phyloP scores from a whole-genome alignment of 805 yeast species.

The Cyberlindnera petersonii region DNA sequence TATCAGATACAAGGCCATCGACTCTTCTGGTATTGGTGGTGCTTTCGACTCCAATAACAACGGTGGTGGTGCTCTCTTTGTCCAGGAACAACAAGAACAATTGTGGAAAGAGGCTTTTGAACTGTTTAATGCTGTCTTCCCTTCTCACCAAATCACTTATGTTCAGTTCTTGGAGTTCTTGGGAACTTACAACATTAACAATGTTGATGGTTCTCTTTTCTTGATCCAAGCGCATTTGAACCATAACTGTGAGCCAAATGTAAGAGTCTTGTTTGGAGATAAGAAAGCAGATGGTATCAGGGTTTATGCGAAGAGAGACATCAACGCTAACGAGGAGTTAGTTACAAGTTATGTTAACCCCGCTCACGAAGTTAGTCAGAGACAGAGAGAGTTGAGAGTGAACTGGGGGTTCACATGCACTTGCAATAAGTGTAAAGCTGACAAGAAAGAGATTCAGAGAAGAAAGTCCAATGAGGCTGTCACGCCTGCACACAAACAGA shows the following conservation, averaged over 20 bases:
- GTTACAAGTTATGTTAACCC: slow-evolving; percentile 70
- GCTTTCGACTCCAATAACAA: slow-evolving; percentile 40
- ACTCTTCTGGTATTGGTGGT: slow-evolving; percentile 42
- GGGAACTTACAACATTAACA: slow-evolving; percentile 74
- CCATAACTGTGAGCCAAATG: slow-evolving; percentile 74
- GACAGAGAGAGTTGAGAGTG: slow-evolving; percentile 61
- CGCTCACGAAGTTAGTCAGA: slow-evolving; percentile 51
- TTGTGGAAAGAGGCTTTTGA: slow-evolving; percentile 59
- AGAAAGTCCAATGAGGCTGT: slow-evolving; percentile 40
- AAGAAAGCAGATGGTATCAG: slow-evolving; percentile 50
- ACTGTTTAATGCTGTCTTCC: slow-evolving; percentile 47
- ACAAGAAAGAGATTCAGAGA: slow-evolving; percentile 41
- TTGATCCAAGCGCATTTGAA: slow-evolving; percentile 66
- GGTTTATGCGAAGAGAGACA: slow-evolving; percentile 54
- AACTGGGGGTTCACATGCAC: slow-evolving; percentile 78
- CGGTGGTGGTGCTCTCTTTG: slow-evolving; percentile 51
- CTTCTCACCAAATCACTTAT: slow-evolving; percentile 34
- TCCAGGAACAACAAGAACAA: slow-evolving; percentile 49
- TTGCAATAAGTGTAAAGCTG: slow-evolving; percentile 63
- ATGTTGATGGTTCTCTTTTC: slow-evolving; percentile 59
- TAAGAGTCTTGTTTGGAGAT: slow-evolving; percentile 44
- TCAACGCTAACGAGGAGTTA: slow-evolving; percentile 63
- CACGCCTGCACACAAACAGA: slow-evolving; percentile 21
- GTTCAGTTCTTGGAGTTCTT: slow-evolving; percentile 56
- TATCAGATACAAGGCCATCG: slow-evolving; percentile 53